Evolutionary conservation across 169 alveolate species (phyloP).

Genomic region (Eimeria necatrix): DNA sequence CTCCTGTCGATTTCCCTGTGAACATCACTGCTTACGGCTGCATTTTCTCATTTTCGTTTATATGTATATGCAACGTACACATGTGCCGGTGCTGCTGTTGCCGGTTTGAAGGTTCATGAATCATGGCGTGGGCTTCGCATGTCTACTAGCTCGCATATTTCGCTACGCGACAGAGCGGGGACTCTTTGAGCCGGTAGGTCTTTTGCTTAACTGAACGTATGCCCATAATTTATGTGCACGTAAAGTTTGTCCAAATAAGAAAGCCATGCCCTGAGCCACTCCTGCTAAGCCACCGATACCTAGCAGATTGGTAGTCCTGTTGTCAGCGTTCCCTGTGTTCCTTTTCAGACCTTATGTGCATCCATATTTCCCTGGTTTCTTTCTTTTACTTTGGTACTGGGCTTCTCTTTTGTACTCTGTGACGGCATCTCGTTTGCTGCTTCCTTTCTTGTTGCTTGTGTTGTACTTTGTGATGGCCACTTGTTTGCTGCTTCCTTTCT

Average conservation of each 20-base stretch:
- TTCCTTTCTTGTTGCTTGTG: too few species aligned
- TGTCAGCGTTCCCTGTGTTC: neutral
- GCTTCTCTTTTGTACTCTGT: too few species aligned
- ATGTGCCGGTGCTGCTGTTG: neutral
- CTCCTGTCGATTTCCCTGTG: neutral
- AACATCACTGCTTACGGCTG: too few species aligned
- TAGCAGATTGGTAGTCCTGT: too few species aligned
- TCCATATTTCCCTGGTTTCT: neutral
- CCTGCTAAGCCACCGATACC: too few species aligned
- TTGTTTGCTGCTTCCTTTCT: too few species aligned
- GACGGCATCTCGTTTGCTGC: too few species aligned
- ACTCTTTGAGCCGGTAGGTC: slow-evolving; percentile 47
- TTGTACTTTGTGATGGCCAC: too few species aligned
- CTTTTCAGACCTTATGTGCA: slow-evolving; percentile 4
- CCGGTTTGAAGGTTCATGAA: slow-evolving; percentile 78
- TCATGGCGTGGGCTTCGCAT: slow-evolving; percentile 82
- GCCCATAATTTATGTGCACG: too few species aligned
- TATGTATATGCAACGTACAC: neutral
- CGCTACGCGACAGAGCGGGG: slow-evolving; percentile 80
- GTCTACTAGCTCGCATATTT: slow-evolving; percentile 81
- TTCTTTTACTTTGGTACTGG: neutral
- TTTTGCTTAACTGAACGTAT: too few species aligned
- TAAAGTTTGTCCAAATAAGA: too few species aligned
- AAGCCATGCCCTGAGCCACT: too few species aligned
- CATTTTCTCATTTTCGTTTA: neutral